Base-by-base conservation (phyloP, 306 rosid species). In the Rosa lucieae region DNA sequence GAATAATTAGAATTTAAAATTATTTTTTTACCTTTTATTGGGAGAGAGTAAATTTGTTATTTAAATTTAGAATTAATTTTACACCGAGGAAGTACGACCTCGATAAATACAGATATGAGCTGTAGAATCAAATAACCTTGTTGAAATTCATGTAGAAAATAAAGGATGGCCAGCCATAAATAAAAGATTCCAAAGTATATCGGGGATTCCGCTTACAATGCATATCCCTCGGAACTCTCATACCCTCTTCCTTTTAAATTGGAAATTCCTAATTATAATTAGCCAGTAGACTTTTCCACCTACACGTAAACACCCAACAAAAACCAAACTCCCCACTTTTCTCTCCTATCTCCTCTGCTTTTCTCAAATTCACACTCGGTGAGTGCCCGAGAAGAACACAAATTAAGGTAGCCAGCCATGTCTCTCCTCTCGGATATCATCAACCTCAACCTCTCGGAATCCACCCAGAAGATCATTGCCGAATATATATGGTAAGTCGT, bases 401-500 rank as follows among this genome's bases (percentile, higher is more conserved):
- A 61, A 1, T 26, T 26, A 26, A 26, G 17, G 5, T 3, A 35
- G 12, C 6, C n/a, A 80, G 82, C 76, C 78, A 87, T 87, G 63
- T 56, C 63, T 17, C 78, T 84, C 63, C 85, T 92, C 77, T 74
- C 89, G 7, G 97, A 94, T 87, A 89, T 94, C 78, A 59, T 81
- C 87, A 94, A 92, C 77, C 89, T 94, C 55, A 65, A 94, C 68
- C 91, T 92, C 78, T 85, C 91, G 5, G 90, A 87, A 12, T 43
- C 86, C 78, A 85, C 92, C 1, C 89, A 92, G 62, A 90, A 90
- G 71, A 79, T 92, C 69, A 94, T 92, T 49, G 98, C 97, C 4
- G 98, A 94, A 79, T 94, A 94, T 85, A 81, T 92, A 80, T 94
- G 98, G 98, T 93, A 58, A 44, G 47, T 65, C 11, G 20, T 15